Conservation (phyloP, 495 filamentous ascomycete species). For the Ascodesmis nigricans region DNA sequence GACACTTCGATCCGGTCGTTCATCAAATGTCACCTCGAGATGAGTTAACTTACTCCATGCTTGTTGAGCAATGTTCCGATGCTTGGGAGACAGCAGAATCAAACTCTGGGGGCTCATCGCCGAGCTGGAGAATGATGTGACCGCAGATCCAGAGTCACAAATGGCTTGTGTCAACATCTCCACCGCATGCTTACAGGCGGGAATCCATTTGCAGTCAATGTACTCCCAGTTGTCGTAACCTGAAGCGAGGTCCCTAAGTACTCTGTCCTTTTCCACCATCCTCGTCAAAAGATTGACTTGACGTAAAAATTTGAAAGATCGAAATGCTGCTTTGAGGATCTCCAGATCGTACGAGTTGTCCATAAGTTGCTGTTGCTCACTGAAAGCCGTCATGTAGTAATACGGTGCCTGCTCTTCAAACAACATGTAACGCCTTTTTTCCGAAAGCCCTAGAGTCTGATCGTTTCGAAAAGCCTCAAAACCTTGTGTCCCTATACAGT, state of each 20-base stretch:
- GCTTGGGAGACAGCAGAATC: slow-evolving; percentile 7
- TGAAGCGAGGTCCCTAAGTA: slow-evolving; percentile 19
- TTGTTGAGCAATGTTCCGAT: slow-evolving; percentile 4
- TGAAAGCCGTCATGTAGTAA: slow-evolving; percentile 17
- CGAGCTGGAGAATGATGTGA: slow-evolving; percentile 19
- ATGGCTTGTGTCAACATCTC: slow-evolving; percentile 16
- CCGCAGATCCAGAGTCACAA: slow-evolving; percentile 12
- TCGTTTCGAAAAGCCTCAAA: slow-evolving; percentile 20
- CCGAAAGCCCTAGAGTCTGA: slow-evolving; percentile 15
- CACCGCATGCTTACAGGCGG: slow-evolving; percentile 19
- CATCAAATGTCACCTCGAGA: slow-evolving; percentile 20
- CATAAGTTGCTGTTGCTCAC: slow-evolving; percentile 21
- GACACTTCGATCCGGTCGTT: slow-evolving; percentile 18
- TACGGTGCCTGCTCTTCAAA: slow-evolving; percentile 19
- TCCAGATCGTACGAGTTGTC: slow-evolving; percentile 12
- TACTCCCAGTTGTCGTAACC: slow-evolving; percentile 19
- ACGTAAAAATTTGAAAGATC: slow-evolving; percentile 18
- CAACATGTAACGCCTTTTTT: slow-evolving; percentile 21
- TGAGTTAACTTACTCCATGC: slow-evolving; percentile 18
- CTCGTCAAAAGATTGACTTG: slow-evolving; percentile 17
- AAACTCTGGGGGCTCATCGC: slow-evolving; percentile 20
- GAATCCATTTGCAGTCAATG: slow-evolving; percentile 21
- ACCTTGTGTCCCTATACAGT: slow-evolving; percentile 16
- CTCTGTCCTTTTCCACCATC: slow-evolving; percentile 21
- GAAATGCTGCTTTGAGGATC: slow-evolving; percentile 20